Percentiles rank a stretch among this genome's conserved stretches.
Conservation (phyloP, 345 rosid genomes). For the Pistacia integerrima region DNA sequence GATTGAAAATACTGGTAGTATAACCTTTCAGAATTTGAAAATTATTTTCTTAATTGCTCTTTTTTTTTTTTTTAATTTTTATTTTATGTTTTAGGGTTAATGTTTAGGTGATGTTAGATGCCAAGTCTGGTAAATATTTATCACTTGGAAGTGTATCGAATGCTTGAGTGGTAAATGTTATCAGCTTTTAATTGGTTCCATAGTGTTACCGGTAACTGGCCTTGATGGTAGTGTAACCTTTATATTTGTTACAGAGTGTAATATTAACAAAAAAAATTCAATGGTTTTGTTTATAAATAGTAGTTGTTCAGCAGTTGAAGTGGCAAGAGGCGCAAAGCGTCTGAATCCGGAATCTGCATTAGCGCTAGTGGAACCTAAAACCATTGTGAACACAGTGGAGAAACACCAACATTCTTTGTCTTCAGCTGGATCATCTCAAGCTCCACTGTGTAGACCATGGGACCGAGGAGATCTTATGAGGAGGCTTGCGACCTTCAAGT, state of each 20-base stretch:
- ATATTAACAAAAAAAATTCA: background rate
- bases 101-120: background rate
- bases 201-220: too few relatives aligned
- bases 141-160: too few relatives aligned
- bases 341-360: constrained; percentile 49
- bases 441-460: constrained; percentile 87
- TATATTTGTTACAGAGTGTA: background rate
- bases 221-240: too few relatives aligned
- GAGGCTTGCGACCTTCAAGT: constrained; percentile 83
- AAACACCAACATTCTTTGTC: constrained; percentile 33
- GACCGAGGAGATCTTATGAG: constrained; percentile 87
- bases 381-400: constrained; percentile 25
- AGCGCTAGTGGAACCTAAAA: constrained; percentile 53
- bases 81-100: background rate
- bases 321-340: constrained; percentile 62
- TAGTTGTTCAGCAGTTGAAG: constrained; percentile 44
- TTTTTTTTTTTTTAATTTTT: background rate
- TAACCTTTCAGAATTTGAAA: background rate
- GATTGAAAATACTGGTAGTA: background rate
- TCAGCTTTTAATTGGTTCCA: too few relatives aligned
- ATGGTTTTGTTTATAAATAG: background rate
- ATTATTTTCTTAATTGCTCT: background rate
- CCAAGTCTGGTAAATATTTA: too few relatives aligned
- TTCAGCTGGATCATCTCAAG: constrained; percentile 35
- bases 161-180: too few relatives aligned